phyloP scores from a whole-genome alignment of 441 rosid genomes.

The Erodium texanum region DNA sequence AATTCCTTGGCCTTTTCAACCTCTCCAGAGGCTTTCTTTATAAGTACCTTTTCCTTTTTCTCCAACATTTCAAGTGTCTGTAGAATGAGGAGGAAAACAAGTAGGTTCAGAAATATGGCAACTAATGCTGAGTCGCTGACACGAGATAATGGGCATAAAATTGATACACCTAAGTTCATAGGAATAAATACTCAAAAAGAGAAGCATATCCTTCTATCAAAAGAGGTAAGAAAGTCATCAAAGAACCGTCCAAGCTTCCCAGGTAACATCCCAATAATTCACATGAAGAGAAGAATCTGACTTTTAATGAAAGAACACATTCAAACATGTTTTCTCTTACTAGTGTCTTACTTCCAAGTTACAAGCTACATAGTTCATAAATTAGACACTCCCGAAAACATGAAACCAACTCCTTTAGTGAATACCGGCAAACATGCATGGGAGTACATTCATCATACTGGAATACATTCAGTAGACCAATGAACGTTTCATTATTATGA shows the following conservation, averaged over 20 bases:
- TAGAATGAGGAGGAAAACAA: neutral
- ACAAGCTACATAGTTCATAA: neutral
- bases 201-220: neutral
- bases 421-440: neutral
- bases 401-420: neutral
- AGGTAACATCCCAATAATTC: neutral
- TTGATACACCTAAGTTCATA: neutral
- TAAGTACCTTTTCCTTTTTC: conserved; percentile 86
- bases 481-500: neutral
- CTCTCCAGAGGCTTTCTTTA: conserved; percentile 64
- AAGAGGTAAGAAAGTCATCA: neutral
- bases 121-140: neutral
- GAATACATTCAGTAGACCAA: neutral
- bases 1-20: conserved; percentile 77
- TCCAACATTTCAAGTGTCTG: conserved; percentile 92
- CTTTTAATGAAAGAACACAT: neutral
- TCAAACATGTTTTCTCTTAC: neutral
- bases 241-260: no score
- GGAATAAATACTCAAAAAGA: neutral
- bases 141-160: neutral
- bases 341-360: neutral
- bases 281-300: neutral
- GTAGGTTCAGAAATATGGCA: conserved; percentile 5
- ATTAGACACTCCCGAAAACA: neutral
- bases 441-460: neutral